Conservation (phyloP, 331 rosid genomes). For the Pyrus hybrid region DNA sequence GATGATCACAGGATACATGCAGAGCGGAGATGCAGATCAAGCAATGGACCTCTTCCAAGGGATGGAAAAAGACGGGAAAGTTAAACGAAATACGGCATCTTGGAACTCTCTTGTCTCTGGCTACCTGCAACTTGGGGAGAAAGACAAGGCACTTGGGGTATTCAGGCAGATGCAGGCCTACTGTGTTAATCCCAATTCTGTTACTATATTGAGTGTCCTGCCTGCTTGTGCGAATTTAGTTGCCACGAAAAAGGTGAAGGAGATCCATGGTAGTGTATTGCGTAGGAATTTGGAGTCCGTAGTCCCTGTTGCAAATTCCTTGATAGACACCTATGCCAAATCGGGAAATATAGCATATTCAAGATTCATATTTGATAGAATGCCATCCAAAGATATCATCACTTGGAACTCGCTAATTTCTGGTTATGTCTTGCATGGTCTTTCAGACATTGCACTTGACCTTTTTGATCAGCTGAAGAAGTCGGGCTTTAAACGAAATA, state of each 20-base stretch:
- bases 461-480: conserved; percentile 60
- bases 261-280: conserved; percentile 68
- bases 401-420: conserved; percentile 81
- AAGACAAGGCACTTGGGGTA: conserved; percentile 60
- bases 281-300: conserved; percentile 58
- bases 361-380: conserved; percentile 53
- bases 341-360: conserved; percentile 65
- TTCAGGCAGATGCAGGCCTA: conserved; percentile 78
- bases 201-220: conserved; percentile 67
- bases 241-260: conserved; percentile 57
- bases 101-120: conserved; percentile 90
- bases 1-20: conserved; percentile 85
- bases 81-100: conserved; percentile 66
- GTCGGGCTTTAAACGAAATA: conserved; percentile 52
- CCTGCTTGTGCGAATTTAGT: conserved; percentile 67
- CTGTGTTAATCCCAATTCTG: conserved; percentile 49
- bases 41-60: conserved; percentile 72
- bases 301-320: conserved; percentile 49
- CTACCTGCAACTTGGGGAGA: conserved; percentile 59
- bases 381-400: conserved; percentile 64
- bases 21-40: conserved; percentile 68
- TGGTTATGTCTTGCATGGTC: conserved; percentile 67
- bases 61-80: conserved; percentile 69
- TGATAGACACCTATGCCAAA: conserved; percentile 76
- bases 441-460: conserved; percentile 48